Percentiles rank a stretch among this genome's conserved stretches.
phyloP scores from a whole-genome alignment of 2,329 filamentous ascomycete species.

The Talaromyces islandicus region DNA sequence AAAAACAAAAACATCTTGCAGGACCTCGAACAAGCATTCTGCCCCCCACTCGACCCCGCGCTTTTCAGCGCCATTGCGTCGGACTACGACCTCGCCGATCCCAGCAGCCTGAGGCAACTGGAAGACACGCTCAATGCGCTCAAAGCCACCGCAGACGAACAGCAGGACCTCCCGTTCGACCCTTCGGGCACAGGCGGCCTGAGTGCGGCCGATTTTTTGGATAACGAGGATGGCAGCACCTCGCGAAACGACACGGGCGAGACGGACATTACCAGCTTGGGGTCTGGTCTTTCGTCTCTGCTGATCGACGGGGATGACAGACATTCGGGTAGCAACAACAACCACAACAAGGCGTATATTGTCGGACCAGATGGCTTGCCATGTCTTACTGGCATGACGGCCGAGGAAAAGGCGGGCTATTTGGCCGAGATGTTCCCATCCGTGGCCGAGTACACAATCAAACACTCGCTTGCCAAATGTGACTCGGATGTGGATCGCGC shows the following conservation, averaged over 20 bases:
- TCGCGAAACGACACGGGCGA: slow-evolving; percentile 30
- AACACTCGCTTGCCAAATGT: slow-evolving; percentile 61
- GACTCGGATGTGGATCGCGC: slow-evolving; percentile 62
- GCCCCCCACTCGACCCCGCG: slow-evolving; percentile 68
- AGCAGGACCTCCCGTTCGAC: slow-evolving; percentile 62
- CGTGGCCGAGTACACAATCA: slow-evolving; percentile 60
- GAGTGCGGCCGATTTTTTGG: slow-evolving; percentile 17
- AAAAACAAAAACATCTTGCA: slow-evolving; percentile 11
- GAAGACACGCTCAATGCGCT: slow-evolving; percentile 59
- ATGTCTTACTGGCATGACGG: slow-evolving; percentile 21
- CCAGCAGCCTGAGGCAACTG: slow-evolving; percentile 49
- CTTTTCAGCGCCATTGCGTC: slow-evolving; percentile 68
- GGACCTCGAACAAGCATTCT: slow-evolving; percentile 61
- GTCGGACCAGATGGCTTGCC: slow-evolving; percentile 23
- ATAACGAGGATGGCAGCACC: slow-evolving; percentile 19
- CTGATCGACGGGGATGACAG: slow-evolving; percentile 19
- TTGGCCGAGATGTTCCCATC: slow-evolving; percentile 67
- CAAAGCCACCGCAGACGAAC: slow-evolving; percentile 65
- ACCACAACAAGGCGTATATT: slow-evolving; percentile 17
- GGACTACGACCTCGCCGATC: slow-evolving; percentile 62
- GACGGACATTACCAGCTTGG: slow-evolving; percentile 47
- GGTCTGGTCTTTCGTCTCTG: slow-evolving; percentile 39
- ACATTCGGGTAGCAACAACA: no score
- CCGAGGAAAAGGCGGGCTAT: slow-evolving; percentile 57
- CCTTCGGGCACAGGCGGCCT: slow-evolving; percentile 62